phyloP scores from a whole-genome alignment of 1,139 yeast genomes.

The Candida glucosophila region DNA sequence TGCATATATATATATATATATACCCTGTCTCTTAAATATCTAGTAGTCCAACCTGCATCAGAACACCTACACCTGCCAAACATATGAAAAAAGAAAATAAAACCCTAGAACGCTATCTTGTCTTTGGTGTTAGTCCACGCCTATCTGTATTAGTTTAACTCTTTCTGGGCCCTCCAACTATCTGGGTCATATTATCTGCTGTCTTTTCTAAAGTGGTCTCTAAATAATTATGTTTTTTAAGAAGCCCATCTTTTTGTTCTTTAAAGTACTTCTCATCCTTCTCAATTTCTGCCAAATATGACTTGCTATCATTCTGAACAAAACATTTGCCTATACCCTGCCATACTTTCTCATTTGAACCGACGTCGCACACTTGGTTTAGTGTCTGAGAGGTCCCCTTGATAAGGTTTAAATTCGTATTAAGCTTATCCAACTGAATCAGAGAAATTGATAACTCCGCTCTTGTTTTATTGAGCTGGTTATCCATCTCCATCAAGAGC shows the following conservation, averaged over 20 bases:
- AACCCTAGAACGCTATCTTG: no score
- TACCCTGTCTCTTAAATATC: no score
- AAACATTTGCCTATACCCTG: conserved; percentile 80
- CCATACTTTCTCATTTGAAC: conserved; percentile 54
- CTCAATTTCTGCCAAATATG: conserved; percentile 41
- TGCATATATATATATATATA: no score
- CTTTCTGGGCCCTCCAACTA: conserved; percentile 30
- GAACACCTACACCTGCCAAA: no score
- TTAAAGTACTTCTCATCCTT: conserved; percentile 45
- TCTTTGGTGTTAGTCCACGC: no score
- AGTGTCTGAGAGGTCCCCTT: conserved; percentile 51
- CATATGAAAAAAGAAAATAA: no score
- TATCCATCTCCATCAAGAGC: conserved; percentile 53
- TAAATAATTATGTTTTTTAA: conserved; percentile 63
- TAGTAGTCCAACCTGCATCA: no score
- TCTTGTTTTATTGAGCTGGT: conserved; percentile 48
- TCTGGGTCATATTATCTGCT: conserved; percentile 49
- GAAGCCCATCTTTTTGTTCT: conserved; percentile 53
- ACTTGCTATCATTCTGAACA: conserved; percentile 31
- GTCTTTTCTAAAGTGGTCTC: conserved; percentile 75
- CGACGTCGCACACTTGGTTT: conserved; percentile 22
- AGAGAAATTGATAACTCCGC: conserved; percentile 60
- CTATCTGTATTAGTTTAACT: no score
- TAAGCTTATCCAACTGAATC: conserved; percentile 47
- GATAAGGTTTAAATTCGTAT: conserved; percentile 51